Base-by-base conservation (phyloP, 2,329 filamentous ascomycete species). In the Emergomyces pasteurianus region DNA sequence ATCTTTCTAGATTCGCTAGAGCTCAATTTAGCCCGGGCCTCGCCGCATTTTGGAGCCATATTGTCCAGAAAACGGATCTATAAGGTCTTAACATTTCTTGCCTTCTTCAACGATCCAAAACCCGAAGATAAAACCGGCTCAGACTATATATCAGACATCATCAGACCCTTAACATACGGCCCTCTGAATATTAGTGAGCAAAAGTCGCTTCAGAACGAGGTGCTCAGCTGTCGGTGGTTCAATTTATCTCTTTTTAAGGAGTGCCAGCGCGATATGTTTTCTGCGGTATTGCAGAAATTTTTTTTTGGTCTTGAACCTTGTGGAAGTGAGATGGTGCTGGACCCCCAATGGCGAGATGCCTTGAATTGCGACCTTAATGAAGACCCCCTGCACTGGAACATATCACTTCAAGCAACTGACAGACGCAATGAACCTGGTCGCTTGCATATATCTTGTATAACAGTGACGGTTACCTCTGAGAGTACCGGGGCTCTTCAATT, bases 1-100 rank as follows among this genome's bases (percentile, higher is more conserved):
- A 81, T 83, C 53, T 82, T 82, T 62, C 69, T 79, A n/a, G 67
- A 74, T 34, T 75, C 76, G 6, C 66, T 77, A 28, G 79, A 81
- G 63, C 64, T 78, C 38, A 75, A 78, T 43, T 66, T 80, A 1
- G 71, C 77, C 2, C 70, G 70, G 18, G 71, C 73, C 5, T 82
- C 80, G 0, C 70, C 69, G 0, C 63, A 68, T 12, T 66, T 83
- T 10, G 73, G 72, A 10, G 65, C 67, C 0, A 72, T 70, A 1
- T 63, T 80, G 12, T 77, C 77, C 0, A 71, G 71, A 10, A 73
- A 76, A 52, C 68, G 71, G 2, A 70, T 79, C 4, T 79, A 78
- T 57, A 67, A 69, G 2, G 67, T 71, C 1, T 65, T 79, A 40
- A 72, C 77, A 7, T 63, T 76, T 14, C 66, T 75, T 42, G 74